Evolutionary conservation across 805 yeast species (phyloP), one percentile per base, ranked within the genome.

Genomic region (Spathaspora boniae): DNA sequence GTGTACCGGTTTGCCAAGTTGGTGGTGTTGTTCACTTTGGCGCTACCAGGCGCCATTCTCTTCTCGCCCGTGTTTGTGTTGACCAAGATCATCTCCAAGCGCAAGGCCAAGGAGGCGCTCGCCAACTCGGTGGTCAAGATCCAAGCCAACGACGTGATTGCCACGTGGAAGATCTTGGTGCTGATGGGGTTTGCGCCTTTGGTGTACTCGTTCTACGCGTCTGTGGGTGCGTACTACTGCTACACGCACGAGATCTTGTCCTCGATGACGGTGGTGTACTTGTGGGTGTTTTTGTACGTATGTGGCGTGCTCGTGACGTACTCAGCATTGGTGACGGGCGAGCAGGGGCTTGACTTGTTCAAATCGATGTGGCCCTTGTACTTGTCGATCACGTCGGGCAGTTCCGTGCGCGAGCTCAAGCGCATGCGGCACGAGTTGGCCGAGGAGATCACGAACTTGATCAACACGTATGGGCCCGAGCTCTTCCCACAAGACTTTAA

Each of bases 141-240:
- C 41, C 80, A 80, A 52, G 98, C 95, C 12, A 82, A 80, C 38
- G 98, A 93, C 58, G 97, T 93, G 17, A 76, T 93, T 41, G 98
- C 98, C 2, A 89, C 98, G 1, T 93, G 98, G 98, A 93, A 93
- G 60, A 82, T 93, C 31, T 68, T 93, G 44, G 87, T 91, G 26
- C 80, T 89, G 22, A 74, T 93, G 75, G 94, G 91, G 4, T 63
- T 86, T 36, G 94, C 97, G 0, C 98, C 98, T 2, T 56, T 86
- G 27, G 65, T 93, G 19, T 93, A 91, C 65, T 76, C 80, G 24
- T 67, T 84, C 38, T 93, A 93, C 61, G 87, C 97, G 0, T 55
- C 74, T 3, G 44, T 84, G 11, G 82, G 86, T 15, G 62, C 72
- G 18, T 60, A 52, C 41, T 45, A 62, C 33, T 60, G 58, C 31